phyloP scores from a whole-genome alignment of 2,329 filamentous ascomycete genomes.

The Colletotrichum tanaceti region DNA sequence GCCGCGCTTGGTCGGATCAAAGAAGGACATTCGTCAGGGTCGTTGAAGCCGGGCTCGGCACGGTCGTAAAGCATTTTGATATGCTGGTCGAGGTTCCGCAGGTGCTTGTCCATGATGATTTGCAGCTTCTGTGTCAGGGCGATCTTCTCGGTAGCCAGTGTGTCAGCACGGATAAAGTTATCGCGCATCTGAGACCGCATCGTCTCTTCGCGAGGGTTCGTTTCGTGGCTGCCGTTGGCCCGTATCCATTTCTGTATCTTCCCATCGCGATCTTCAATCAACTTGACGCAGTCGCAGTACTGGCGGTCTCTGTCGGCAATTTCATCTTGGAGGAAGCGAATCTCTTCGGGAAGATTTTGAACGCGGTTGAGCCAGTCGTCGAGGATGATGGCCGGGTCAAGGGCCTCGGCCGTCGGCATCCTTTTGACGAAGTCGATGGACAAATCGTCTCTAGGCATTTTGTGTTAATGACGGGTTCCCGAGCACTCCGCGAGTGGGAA shows the following conservation, averaged over 20 bases:
- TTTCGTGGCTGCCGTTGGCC: conserved; percentile 76
- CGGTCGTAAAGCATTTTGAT: conserved; percentile 72
- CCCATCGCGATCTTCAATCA: conserved; percentile 77
- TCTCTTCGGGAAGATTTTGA: conserved; percentile 83
- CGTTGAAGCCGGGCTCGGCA: conserved; percentile 69
- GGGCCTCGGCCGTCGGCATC: conserved; percentile 71
- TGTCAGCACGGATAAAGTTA: conserved; percentile 75
- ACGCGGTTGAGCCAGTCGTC: conserved; percentile 82
- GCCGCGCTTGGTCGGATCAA: conserved; percentile 68
- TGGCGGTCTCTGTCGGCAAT: conserved; percentile 82
- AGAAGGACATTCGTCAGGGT: conserved; percentile 73
- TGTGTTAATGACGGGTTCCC: conserved; percentile 62
- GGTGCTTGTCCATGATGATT: conserved; percentile 70
- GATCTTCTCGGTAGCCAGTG: conserved; percentile 80
- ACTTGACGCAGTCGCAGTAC: conserved; percentile 74
- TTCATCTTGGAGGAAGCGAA: conserved; percentile 85
- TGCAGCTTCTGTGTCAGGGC: conserved; percentile 74
- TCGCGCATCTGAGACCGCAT: conserved; percentile 74
- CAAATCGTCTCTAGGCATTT: conserved; percentile 79
- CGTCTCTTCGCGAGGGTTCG: conserved; percentile 79
- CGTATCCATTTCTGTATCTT: conserved; percentile 87
- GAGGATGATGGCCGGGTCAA: conserved; percentile 76
- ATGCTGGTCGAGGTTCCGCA: conserved; percentile 70
- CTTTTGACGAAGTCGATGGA: conserved; percentile 76
- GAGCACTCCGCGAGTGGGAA: conserved; percentile 17